Evolutionary conservation across 2,329 filamentous ascomycete genomes (phyloP), one percentile per base, ranked within the genome.

Genomic region (Fusarium sp.): DNA sequence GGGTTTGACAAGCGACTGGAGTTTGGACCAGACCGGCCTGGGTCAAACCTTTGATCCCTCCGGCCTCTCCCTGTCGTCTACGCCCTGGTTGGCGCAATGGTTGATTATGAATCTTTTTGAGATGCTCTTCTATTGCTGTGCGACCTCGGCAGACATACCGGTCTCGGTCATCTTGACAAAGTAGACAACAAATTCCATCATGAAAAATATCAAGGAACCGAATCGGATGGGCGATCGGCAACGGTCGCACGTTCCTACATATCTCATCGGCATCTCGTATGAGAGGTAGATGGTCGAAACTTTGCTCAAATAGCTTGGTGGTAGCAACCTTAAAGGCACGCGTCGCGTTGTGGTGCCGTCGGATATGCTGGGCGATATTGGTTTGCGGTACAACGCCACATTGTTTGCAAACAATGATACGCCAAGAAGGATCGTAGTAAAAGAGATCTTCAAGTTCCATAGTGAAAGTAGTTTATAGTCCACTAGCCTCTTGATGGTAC

Each of bases 11-110:
- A 25, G 25, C 3, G 3, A 25, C 7, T 25, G 7, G 25, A 30
- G 45, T 47, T 16, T 18, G 18, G 25, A 47, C 45, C 16, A 47
- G 25, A 29, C 45, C 18, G 24, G 45, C 45, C 11, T 30, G 10
- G 90, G 90, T 24, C 5, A 32, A 48, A 48, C 46, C 46, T 6
- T 48, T 48, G 3, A 48, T 24, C 27, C 29, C 46, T 34, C 46
- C 12, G 7, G 7, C 46, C 29, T 48, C 46, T 48, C n/a, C 46
- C n/a, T 12, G 24, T 48, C 12, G n/a, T 48, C 46, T 14, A 18
- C n/a, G 27, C 46, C 27, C 29, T 16, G 27, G 46, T 48, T 48
- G 7, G 46, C 46, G 46, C 11, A 34, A 48, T 48, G 13, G 46
- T 48, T 48, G 12, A 24, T 48, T 48, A 48, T 34, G n/a, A 48